phyloP scores from a whole-genome alignment of 805 yeast species.

The Myxozyma vanderwaltii region DNA sequence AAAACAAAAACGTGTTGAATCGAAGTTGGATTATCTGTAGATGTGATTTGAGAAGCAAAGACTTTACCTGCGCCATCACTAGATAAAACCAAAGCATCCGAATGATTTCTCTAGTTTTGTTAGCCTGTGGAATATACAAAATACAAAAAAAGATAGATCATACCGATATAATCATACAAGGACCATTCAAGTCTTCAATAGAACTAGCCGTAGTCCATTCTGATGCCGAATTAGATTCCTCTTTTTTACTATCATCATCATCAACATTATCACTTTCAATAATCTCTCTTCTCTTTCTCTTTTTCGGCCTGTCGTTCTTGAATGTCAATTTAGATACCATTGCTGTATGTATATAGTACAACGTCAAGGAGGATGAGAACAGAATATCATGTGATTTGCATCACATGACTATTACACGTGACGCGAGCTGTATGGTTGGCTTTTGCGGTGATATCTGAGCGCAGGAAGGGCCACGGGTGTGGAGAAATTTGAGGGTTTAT shows the following conservation, averaged over 20 bases:
- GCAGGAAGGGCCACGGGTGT: too few species aligned
- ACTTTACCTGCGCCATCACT: conserved; percentile 33
- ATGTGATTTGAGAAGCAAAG: conserved; percentile 28
- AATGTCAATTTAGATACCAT: conserved; percentile 47
- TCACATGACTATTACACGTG: too few species aligned
- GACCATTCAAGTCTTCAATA: conserved; percentile 42
- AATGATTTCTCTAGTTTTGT: too few species aligned
- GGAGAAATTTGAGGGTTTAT: too few species aligned
- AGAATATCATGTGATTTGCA: too few species aligned
- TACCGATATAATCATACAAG: conserved; percentile 38
- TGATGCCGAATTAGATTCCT: too few species aligned
- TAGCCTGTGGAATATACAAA: not conserved
- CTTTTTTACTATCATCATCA: conserved; percentile 14
- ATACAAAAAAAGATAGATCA: not conserved
- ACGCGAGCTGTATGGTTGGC: too few species aligned
- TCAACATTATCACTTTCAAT: not conserved
- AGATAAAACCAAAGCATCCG: too few species aligned
- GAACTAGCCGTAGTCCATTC: conserved; percentile 41
- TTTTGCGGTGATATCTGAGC: too few species aligned
- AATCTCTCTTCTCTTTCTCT: conserved; percentile 8
- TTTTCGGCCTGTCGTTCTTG: conserved; percentile 42
- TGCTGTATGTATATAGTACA: not conserved
- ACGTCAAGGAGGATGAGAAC: too few species aligned
- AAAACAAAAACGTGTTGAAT: conserved; percentile 44
- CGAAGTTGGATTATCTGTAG: conserved; percentile 40